Conservation (phyloP, 345 rosid genomes). For the Brassica juncea region DNA sequence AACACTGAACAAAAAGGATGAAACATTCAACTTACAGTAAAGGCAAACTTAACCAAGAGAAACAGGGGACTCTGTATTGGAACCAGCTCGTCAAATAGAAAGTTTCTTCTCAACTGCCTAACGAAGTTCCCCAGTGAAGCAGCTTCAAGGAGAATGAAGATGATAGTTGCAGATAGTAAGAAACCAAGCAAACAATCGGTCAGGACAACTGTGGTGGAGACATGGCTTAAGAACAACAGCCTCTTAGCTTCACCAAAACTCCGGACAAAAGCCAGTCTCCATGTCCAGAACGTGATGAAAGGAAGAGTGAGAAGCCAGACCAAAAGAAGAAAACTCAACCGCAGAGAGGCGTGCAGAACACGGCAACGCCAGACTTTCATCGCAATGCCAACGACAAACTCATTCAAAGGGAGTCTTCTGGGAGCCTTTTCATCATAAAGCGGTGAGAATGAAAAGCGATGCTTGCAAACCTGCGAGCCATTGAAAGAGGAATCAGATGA, state of each 20-base stretch:
- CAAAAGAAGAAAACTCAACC: constrained; percentile 88
- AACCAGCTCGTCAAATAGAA: constrained; percentile 96
- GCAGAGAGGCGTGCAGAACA: constrained; percentile 33
- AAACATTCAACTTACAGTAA: neutral
- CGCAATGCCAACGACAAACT: neutral
- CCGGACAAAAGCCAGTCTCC: constrained; percentile 92
- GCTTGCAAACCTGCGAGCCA: neutral
- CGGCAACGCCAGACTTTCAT: neutral
- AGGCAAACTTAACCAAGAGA: neutral
- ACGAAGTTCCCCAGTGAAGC: constrained; percentile 96
- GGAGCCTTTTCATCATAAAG: neutral
- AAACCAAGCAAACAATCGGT: constrained; percentile 99
- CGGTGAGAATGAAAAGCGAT: neutral
- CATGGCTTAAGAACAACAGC: constrained; percentile 77
- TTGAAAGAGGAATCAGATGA: too few species aligned
- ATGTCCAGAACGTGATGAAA: constrained; percentile 94
- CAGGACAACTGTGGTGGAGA: constrained; percentile 78
- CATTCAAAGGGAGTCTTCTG: neutral
- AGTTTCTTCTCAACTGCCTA: constrained; percentile 93
- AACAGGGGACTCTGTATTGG: constrained; percentile 94
- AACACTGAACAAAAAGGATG: neutral
- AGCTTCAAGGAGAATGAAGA: constrained; percentile 94
- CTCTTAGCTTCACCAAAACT: constrained; percentile 93
- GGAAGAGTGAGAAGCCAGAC: constrained; percentile 97
- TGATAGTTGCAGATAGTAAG: constrained; percentile 94